Evolutionary conservation across 257 asterid genomes (phyloP).

Genomic region (Lantana camara): DNA sequence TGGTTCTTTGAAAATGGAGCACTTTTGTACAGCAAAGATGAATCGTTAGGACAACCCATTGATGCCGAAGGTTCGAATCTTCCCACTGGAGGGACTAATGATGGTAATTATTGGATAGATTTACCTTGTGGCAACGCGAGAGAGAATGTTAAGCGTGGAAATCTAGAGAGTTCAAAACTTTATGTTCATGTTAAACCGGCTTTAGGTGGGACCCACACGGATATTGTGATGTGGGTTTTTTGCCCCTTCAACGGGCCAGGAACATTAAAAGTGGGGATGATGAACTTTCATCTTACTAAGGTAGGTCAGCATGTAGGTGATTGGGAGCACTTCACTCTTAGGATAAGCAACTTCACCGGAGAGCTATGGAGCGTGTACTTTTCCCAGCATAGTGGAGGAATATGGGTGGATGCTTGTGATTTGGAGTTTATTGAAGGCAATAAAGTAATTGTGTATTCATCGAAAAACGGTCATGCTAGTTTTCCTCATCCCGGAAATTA

Average conservation of each 20-base stretch:
- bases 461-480: slow-evolving; percentile 86
- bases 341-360: slow-evolving; percentile 82
- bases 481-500: slow-evolving; percentile 81
- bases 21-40: slow-evolving; percentile 43
- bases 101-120: slow-evolving; percentile 83
- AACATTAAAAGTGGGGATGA: slow-evolving; percentile 64
- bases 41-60: slow-evolving; percentile 45
- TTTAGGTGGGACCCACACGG: slow-evolving; percentile 84
- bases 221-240: slow-evolving; percentile 86
- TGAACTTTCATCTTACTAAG: slow-evolving; percentile 58
- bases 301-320: slow-evolving; percentile 94
- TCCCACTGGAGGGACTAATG: slow-evolving; percentile 79
- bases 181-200: slow-evolving; percentile 91
- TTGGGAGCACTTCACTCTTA: slow-evolving; percentile 96
- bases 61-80: slow-evolving; percentile 71
- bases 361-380: slow-evolving; percentile 87
- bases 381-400: slow-evolving; percentile 96
- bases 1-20: slow-evolving; percentile 91
- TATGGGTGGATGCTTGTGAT: slow-evolving; percentile 74
- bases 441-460: slow-evolving; percentile 71
- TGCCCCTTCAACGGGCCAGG: slow-evolving; percentile 93
- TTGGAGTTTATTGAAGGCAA: slow-evolving; percentile 79
- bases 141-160: slow-evolving; percentile 57
- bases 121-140: slow-evolving; percentile 56
- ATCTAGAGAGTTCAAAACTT: slow-evolving; percentile 72